Conservation (phyloP, 306 rosid species). For the Begonia fuchsioides region DNA sequence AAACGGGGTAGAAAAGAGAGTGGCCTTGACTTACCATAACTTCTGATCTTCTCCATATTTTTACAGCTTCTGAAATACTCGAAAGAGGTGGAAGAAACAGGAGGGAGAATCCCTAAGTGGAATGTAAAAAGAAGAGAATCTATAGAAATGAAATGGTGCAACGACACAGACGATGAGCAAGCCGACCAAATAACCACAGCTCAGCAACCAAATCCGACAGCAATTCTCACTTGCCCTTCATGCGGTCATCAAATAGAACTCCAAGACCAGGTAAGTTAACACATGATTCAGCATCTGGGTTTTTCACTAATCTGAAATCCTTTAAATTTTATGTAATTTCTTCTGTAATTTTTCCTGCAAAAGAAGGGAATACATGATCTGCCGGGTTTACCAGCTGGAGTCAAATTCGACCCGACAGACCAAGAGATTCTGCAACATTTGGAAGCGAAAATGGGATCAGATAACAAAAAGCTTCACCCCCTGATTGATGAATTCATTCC, state of each 20-base stretch:
- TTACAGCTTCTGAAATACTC: background rate
- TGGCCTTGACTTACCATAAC: constrained; percentile 2
- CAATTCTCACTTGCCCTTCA: constrained; percentile 44
- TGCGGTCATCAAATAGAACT: constrained; percentile 52
- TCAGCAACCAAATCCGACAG: background rate
- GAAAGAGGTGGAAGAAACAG: constrained; percentile 19
- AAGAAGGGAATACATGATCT: constrained; percentile 49
- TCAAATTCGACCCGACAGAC: constrained; percentile 87
- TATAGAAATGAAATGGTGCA: constrained; percentile 58
- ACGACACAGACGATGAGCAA: constrained; percentile 38
- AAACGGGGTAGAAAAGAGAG: constrained; percentile 30
- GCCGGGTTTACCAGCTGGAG: constrained; percentile 80
- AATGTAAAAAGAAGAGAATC: constrained; percentile 18
- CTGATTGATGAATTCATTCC: constrained; percentile 75
- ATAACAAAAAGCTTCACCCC: constrained; percentile 62
- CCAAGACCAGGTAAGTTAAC: constrained; percentile 42
- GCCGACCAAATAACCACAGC: constrained; percentile 13
- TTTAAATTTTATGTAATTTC: background rate
- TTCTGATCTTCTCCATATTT: no score
- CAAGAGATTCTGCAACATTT: constrained; percentile 72
- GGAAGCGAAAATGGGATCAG: constrained; percentile 52
- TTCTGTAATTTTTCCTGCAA: background rate
- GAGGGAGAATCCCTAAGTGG: constrained; percentile 13
- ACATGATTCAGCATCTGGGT: background rate
- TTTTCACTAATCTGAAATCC: no score